phyloP scores from a whole-genome alignment of 2,329 filamentous ascomycete genomes.

The Gaeumannomyces sp. region DNA sequence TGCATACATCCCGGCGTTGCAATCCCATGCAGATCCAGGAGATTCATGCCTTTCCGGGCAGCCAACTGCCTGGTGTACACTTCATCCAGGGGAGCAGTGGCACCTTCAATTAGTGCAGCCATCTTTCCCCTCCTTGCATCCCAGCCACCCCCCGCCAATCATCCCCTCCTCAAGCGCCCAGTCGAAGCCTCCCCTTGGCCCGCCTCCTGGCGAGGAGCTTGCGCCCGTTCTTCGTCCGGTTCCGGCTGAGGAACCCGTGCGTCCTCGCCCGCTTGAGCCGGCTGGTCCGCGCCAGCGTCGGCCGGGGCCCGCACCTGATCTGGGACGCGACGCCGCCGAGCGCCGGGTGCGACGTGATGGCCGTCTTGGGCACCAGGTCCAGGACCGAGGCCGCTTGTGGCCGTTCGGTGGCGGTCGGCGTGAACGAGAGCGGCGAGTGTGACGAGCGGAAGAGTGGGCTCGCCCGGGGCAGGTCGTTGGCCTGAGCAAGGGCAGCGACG shows the following conservation, averaged over 20 bases:
- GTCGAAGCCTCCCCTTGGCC: slow-evolving; percentile 44
- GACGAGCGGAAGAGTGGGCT: slow-evolving; percentile 25
- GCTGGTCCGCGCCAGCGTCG: slow-evolving; percentile 49
- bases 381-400: slow-evolving; percentile 11
- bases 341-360: slow-evolving; percentile 47
- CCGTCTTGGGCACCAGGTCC: slow-evolving; percentile 39
- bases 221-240: slow-evolving; percentile 43
- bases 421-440: slow-evolving; percentile 17
- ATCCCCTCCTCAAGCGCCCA: slow-evolving; percentile 26
- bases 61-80: not conserved
- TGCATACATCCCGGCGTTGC: not conserved
- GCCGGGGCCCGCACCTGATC: slow-evolving; percentile 52
- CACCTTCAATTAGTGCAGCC: not conserved
- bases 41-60: not conserved
- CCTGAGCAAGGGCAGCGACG: slow-evolving; percentile 43
- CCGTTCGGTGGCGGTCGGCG: slow-evolving; percentile 13
- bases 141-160: not conserved
- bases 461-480: slow-evolving; percentile 27
- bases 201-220: slow-evolving; percentile 46
- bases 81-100: not conserved
- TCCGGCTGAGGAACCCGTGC: slow-evolving; percentile 49
- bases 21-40: not conserved
- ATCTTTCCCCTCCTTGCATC: not conserved
- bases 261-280: slow-evolving; percentile 53
- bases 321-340: slow-evolving; percentile 37